Evolutionary conservation across 2,329 filamentous ascomycete genomes (phyloP), one percentile per base, ranked within the genome.

Genomic region (Leptodontidium sp.): DNA sequence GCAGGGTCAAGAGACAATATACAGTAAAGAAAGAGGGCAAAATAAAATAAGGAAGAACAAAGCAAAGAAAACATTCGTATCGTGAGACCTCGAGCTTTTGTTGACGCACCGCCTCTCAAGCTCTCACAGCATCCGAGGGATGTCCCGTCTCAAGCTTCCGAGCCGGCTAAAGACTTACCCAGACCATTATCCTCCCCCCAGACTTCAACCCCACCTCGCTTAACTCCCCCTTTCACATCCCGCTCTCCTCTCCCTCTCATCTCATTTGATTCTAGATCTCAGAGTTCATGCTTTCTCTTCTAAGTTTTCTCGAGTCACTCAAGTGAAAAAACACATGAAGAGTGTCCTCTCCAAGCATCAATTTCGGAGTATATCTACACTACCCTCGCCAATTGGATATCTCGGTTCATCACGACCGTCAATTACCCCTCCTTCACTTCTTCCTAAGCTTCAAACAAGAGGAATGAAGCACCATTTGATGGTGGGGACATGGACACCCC

Each of bases 401-500:
- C 4, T 4, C 12, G 14, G 17, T 29, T 59, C 6, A 17, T 26
- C 21, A 14, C 38, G 57, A 26, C 21, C 59, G 15, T 32, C 40
- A 50, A 32, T 49, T 32, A 62, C 40, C 43, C 47, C 35, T 53
- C 49, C 47, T 43, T 55, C 21, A 50, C 14, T 40, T 40, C 14
- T 49, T 40, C 8, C 38, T 9, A 55, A 43, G 14, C 32, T 43
- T 53, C 61, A 64, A 24, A 64, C 29, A 15, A 35, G 61, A 50
- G 61, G 61, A 14, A 95, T 95, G 91, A 90, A 92, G 78, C 93
- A 97, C 80, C 93, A 97, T 83, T 85, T 97, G 78, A 96, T 97
- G 92, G 89, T 95, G 77, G 93, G 93, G 71, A 97, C 93, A 66
- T 97, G 93, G 93, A 95, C 93, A 70, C 92, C 91, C 68, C 93